These are phyloP conservation scores for Populus trichocarpa DNA, from an alignment of 441 rosid genomes.

Conservation along the genomic window DNA sequence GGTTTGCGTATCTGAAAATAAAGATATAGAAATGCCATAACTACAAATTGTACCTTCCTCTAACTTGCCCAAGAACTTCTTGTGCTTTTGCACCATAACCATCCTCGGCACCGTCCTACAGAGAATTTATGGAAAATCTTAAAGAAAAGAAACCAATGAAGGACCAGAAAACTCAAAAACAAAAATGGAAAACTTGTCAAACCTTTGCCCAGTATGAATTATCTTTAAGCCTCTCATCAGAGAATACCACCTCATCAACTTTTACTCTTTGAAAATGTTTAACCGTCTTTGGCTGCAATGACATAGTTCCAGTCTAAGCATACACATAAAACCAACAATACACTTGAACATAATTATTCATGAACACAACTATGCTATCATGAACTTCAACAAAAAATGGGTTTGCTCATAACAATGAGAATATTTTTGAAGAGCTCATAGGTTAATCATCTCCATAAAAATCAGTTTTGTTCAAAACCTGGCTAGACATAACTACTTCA, in stretches of 20 bases:
- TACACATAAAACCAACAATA: not conserved
- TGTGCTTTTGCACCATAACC: conserved; percentile 99
- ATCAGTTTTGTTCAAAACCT: not conserved
- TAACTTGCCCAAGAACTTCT: conserved; percentile 90
- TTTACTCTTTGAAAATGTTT: conserved; percentile 82
- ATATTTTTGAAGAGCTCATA: not conserved
- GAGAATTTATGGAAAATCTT: not conserved
- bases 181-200: conserved; percentile 1
- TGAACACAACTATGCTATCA: not conserved
- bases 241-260: conserved; percentile 61
- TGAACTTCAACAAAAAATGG: not conserved
- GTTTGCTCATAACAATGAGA: not conserved
- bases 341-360: not conserved
- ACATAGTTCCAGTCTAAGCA: conserved; percentile 1
- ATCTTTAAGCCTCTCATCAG: conserved; percentile 73
- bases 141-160: not conserved
- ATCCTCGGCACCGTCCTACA: conserved; percentile 71
- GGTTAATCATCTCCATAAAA: not conserved
- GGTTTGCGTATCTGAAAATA: not conserved
- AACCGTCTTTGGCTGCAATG: conserved; percentile 52
- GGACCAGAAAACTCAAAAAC: not conserved
- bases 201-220: conserved; percentile 98
- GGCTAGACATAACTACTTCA: not conserved
- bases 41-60: conserved; percentile 69
- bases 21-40: not conserved